Evolutionary conservation across 2,329 filamentous ascomycete genomes (phyloP).

Genomic region (Fusarium duplospermum): DNA sequence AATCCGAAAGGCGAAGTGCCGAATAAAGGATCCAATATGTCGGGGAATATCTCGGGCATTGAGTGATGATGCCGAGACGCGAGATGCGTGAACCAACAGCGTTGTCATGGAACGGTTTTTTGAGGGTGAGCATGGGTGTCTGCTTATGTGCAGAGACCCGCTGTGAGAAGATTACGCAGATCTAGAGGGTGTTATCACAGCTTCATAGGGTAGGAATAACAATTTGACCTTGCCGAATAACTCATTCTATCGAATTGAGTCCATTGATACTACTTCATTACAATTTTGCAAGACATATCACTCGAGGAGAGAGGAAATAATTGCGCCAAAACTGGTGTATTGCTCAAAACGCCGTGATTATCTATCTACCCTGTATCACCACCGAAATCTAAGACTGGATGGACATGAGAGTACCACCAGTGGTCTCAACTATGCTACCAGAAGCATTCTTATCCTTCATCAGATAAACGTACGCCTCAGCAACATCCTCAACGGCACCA

Average conservation of each 20-base stretch:
- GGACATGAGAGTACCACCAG: slow-evolving; percentile 31
- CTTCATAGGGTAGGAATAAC: neutral
- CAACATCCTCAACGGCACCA: slow-evolving; percentile 33
- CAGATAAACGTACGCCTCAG: slow-evolving; percentile 37
- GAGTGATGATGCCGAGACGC: slow-evolving; percentile 16
- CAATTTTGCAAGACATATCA: neutral
- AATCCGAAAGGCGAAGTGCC: slow-evolving; percentile 23
- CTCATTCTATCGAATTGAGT: neutral
- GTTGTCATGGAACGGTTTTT: neutral
- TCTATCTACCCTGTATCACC: neutral
- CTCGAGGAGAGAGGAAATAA: neutral
- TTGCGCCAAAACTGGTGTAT: neutral
- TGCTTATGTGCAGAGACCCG: neutral
- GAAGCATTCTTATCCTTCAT: slow-evolving; percentile 40
- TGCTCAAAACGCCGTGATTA: neutral
- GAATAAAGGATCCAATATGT: neutral
- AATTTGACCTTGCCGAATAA: neutral
- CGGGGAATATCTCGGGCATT: neutral
- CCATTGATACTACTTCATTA: neutral
- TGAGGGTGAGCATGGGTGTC: neutral
- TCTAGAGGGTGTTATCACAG: neutral
- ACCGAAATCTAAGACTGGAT: slow-evolving; percentile 15
- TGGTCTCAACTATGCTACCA: slow-evolving; percentile 36
- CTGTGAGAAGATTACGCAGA: neutral
- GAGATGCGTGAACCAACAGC: neutral